Conservation (phyloP, 2,329 filamentous ascomycete genomes). For the Colletotrichum siamense region DNA sequence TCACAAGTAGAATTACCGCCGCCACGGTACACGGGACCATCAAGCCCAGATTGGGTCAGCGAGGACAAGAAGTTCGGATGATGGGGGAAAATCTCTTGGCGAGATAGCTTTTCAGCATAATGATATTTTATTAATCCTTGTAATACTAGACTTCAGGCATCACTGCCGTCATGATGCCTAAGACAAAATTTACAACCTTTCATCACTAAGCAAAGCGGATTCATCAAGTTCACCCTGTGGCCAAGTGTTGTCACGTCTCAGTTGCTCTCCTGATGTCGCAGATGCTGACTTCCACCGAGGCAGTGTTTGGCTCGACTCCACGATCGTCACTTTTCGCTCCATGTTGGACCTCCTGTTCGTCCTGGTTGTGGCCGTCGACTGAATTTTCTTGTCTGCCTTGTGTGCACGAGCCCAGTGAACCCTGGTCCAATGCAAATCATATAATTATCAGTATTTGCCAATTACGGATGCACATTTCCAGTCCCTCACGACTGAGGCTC, state of each 20-base stretch:
- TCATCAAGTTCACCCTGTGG: not conserved
- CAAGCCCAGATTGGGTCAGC: slow-evolving; percentile 3
- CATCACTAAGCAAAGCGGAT: not conserved
- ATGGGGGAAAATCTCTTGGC: not conserved
- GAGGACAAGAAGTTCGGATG: slow-evolving; percentile 16
- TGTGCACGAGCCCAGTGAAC: not conserved
- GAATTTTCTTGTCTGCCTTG: not conserved
- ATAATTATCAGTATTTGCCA: not conserved
- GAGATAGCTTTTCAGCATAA: slow-evolving; percentile 19
- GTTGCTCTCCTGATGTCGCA: not conserved
- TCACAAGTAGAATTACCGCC: slow-evolving; percentile 18
- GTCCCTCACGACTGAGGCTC: not conserved
- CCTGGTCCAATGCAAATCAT: not conserved
- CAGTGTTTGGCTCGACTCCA: not conserved
- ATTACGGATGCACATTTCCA: not conserved
- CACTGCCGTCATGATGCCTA: not conserved
- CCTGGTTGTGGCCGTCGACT: not conserved
- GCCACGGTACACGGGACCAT: slow-evolving; percentile 8
- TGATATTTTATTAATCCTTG: slow-evolving; percentile 11
- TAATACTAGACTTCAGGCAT: slow-evolving; percentile 16
- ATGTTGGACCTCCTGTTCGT: not conserved
- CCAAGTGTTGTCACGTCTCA: not conserved
- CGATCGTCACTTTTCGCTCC: not conserved
- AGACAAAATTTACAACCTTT: not conserved
- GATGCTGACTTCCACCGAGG: not conserved